Percentiles rank a stretch among this genome's conserved stretches.
These are phyloP conservation scores for Ogataea ramenticola DNA, from an alignment of 805 yeast species.

Conservation along the genomic window DNA sequence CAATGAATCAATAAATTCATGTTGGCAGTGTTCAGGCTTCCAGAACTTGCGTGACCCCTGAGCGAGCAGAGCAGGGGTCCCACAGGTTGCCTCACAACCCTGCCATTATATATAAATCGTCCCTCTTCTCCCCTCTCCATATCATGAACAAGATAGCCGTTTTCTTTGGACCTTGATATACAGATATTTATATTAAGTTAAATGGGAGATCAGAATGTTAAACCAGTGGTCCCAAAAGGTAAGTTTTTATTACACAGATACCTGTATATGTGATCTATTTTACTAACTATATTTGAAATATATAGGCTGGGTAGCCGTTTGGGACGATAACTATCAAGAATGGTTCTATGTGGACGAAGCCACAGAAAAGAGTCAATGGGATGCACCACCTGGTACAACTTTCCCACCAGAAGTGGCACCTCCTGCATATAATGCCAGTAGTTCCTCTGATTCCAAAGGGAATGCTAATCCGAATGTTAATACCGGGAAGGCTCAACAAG, in stretches of 20 bases:
- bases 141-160: no score
- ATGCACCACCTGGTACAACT: constrained; percentile 58
- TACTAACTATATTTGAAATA: background rate
- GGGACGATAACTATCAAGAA: constrained; percentile 55
- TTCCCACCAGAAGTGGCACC: constrained; percentile 26
- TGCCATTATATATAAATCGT: no score
- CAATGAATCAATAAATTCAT: no score
- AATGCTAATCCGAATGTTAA: background rate
- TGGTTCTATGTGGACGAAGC: constrained; percentile 77
- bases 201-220: constrained; percentile 19
- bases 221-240: constrained; percentile 21
- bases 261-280: no score
- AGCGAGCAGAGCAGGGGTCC: no score
- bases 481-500: no score
- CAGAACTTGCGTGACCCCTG: no score
- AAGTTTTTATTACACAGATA: background rate
- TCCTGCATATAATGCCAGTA: constrained; percentile 27
- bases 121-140: no score
- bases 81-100: no score
- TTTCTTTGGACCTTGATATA: no score
- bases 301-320: constrained; percentile 67
- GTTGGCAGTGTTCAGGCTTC: no score
- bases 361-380: constrained; percentile 86
- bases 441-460: background rate
- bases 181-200: no score